phyloP scores from a whole-genome alignment of 352 stramenopile genomes.

The Pythium insidiosum region DNA sequence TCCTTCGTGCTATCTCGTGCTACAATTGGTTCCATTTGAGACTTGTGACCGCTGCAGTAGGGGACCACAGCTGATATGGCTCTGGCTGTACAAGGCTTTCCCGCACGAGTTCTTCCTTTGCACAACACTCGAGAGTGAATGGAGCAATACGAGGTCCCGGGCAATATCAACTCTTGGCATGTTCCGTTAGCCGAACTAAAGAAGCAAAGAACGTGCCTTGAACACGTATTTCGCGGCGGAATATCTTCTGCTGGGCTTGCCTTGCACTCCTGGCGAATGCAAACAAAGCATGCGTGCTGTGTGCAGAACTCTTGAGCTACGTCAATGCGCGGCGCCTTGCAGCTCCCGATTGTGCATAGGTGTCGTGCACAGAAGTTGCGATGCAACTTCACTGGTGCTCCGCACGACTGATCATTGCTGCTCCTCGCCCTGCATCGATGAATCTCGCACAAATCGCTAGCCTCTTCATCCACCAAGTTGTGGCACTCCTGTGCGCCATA shows the following conservation, averaged over 20 bases:
- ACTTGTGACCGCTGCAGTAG: slow-evolving; percentile 1
- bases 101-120: no score
- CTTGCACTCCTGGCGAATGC: slow-evolving; percentile 17
- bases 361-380: slow-evolving; percentile 33
- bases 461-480: slow-evolving; percentile 18
- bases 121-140: no score
- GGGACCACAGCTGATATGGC: no score
- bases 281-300: slow-evolving; percentile 56
- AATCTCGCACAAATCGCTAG: slow-evolving; percentile 14
- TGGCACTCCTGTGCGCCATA: slow-evolving; percentile 21
- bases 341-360: slow-evolving; percentile 28
- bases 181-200: slow-evolving; percentile 12
- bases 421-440: slow-evolving; percentile 16
- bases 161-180: slow-evolving; percentile 28
- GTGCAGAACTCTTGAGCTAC: slow-evolving; percentile 31
- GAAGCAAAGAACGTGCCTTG: slow-evolving; percentile 45
- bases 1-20: no score
- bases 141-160: slow-evolving; percentile 34
- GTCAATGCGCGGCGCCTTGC: slow-evolving; percentile 23
- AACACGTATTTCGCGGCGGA: slow-evolving; percentile 47
- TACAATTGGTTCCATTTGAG: neutral
- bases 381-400: slow-evolving; percentile 14
- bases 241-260: slow-evolving; percentile 19
- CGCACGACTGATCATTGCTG: slow-evolving; percentile 14
- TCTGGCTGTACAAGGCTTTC: no score